These are phyloP conservation scores for Cajanus cajan DNA, from an alignment of 306 rosid species.

Conservation along the genomic window DNA sequence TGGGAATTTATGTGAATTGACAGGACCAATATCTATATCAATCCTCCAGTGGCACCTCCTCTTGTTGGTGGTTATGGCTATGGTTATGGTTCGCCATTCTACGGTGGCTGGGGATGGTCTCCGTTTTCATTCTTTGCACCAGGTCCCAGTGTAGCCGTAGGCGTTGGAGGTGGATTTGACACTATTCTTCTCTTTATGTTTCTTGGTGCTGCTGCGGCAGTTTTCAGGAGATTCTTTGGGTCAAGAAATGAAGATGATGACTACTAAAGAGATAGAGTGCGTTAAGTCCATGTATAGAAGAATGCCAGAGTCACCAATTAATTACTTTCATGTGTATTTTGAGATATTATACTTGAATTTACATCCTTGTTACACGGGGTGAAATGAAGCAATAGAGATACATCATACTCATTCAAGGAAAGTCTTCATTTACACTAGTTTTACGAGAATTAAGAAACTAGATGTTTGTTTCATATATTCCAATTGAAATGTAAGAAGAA, in stretches of 20 bases:
- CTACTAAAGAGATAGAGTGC: neutral
- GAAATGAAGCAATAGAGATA: neutral
- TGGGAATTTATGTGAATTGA: constrained; percentile 17
- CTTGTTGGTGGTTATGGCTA: constrained; percentile 87
- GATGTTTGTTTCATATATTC: neutral
- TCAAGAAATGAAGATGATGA: constrained; percentile 61
- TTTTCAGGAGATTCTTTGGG: constrained; percentile 63
- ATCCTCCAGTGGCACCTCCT: constrained; percentile 89
- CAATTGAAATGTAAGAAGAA: neutral
- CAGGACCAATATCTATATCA: constrained; percentile 84
- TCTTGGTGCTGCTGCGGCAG: constrained; percentile 82
- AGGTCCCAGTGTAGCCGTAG: constrained; percentile 81
- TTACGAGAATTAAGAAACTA: neutral
- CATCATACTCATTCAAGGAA: neutral
- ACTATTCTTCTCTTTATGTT: constrained; percentile 54
- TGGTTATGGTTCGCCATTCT: constrained; percentile 76
- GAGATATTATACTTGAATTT: constrained; percentile 8
- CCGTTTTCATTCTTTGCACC: constrained; percentile 96
- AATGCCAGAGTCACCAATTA: neutral
- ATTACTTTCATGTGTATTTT: constrained; percentile 19
- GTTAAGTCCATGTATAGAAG: neutral
- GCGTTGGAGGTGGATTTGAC: constrained; percentile 89
- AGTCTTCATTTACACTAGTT: neutral
- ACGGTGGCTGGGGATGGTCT: constrained; percentile 96
- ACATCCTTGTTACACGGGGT: neutral